Conservation (phyloP, 192 early-diverging fungal species). For the Neocallimastix lanati region DNA sequence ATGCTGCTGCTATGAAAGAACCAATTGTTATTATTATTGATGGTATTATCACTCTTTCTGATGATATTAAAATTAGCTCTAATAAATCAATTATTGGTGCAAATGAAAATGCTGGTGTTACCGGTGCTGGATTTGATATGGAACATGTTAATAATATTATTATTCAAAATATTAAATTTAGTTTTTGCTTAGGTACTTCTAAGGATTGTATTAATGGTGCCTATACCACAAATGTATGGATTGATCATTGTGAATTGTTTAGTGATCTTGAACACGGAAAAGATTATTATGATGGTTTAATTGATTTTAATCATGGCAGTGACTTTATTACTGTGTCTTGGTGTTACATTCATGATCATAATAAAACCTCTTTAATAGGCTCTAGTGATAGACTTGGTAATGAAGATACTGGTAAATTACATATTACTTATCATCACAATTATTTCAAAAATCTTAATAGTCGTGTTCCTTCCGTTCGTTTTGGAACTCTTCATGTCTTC, state of each 20-base stretch:
- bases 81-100: not conserved
- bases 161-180: not conserved
- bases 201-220: not conserved
- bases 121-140: not conserved
- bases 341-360: not conserved
- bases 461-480: not conserved
- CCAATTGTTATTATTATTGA: not conserved
- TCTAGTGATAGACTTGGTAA: not conserved
- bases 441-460: not conserved
- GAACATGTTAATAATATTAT: not conserved
- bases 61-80: not conserved
- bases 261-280: not conserved
- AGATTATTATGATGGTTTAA: not conserved
- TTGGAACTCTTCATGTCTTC: not conserved
- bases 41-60: not conserved
- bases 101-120: not conserved
- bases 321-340: not conserved
- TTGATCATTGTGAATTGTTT: not conserved
- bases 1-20: not conserved
- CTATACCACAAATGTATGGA: not conserved
- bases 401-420: not conserved
- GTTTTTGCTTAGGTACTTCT: not conserved
- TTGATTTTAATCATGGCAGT: not conserved
- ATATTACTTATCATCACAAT: not conserved
- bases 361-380: not conserved